Evolutionary conservation across 106 monocot species (phyloP).

Genomic region (Apostasia ramifera): DNA sequence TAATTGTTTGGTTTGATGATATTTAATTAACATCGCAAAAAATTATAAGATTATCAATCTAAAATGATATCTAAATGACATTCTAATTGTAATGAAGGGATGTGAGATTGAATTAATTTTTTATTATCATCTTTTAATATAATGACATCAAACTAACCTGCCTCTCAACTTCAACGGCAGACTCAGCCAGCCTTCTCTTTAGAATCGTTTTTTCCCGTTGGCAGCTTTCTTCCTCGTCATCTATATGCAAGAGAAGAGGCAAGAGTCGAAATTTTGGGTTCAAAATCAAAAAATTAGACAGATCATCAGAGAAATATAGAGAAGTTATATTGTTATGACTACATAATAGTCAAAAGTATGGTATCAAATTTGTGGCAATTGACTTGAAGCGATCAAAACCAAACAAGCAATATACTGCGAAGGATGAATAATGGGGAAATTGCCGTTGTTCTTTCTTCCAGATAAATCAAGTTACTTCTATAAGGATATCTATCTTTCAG

Average conservation of each 20-base stretch:
- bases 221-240: slow-evolving; percentile 44
- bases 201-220: slow-evolving; percentile 51
- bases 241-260: slow-evolving; percentile 16
- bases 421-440: no score
- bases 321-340: no score
- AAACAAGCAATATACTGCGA: no score
- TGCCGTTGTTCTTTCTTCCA: no score
- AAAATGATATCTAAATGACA: background rate
- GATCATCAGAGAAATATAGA: no score
- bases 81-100: no score
- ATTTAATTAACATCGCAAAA: background rate
- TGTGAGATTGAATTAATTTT: no score
- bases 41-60: background rate
- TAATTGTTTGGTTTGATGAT: background rate
- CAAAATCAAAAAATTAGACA: background rate
- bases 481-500: no score
- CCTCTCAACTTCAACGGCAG: slow-evolving; percentile 60
- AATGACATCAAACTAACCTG: slow-evolving; percentile 25
- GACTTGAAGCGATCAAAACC: no score
- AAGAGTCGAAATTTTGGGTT: background rate
- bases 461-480: no score
- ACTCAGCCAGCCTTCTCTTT: slow-evolving; percentile 54
- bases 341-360: no score
- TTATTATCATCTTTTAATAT: background rate
- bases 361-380: no score